Evolutionary conservation across 148 eudicot genomes (phyloP).

Genomic region (Fallopia convolvulus): DNA sequence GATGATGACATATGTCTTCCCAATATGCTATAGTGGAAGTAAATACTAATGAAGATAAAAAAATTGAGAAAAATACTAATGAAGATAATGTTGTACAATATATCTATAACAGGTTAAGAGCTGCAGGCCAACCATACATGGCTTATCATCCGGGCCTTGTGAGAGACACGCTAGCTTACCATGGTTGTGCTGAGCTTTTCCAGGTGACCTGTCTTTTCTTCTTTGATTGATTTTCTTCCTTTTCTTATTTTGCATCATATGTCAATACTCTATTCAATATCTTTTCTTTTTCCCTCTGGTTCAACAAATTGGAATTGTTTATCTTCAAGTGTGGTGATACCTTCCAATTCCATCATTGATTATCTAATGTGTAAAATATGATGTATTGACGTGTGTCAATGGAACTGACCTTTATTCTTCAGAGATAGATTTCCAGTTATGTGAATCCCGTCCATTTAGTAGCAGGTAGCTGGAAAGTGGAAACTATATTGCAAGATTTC

Average conservation of each 20-base stretch:
- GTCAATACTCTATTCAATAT: neutral
- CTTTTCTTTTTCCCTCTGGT: neutral
- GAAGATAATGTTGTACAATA: neutral
- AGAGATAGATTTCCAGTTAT: neutral
- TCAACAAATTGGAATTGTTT: neutral
- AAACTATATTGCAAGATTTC: neutral
- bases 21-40: neutral
- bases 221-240: neutral
- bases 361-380: neutral
- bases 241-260: neutral
- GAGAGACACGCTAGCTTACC: constrained; percentile 77
- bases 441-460: neutral
- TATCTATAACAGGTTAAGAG: constrained; percentile 50
- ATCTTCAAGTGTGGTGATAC: neutral
- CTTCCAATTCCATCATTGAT: neutral
- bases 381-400: constrained; percentile 1
- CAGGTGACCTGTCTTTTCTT: constrained; percentile 41
- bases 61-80: neutral
- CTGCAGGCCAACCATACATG: constrained; percentile 73
- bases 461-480: neutral
- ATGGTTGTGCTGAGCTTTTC: constrained; percentile 95
- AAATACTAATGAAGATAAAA: neutral
- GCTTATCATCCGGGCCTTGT: constrained; percentile 87
- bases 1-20: no score
- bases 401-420: neutral